Evolutionary conservation across 106 monocot genomes (phyloP).

Genomic region (Amphibolis antarctica): DNA sequence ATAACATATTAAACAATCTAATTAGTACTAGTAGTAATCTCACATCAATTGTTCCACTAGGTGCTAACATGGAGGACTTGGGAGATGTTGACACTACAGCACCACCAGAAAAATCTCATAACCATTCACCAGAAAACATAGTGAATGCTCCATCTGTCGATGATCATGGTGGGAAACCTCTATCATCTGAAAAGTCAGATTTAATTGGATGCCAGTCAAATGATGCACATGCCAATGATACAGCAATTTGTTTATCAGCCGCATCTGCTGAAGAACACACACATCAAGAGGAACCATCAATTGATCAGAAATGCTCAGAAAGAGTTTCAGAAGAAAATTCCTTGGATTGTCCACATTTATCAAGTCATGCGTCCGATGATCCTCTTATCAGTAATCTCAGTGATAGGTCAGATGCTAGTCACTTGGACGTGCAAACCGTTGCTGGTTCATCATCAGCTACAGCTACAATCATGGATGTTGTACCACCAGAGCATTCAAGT

Average conservation of each 20-base stretch:
- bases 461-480: neutral
- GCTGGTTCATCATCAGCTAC: neutral
- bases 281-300: neutral
- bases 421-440: slow-evolving; percentile 4
- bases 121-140: slow-evolving; percentile 12
- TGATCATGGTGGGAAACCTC: slow-evolving; percentile 14
- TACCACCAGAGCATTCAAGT: neutral
- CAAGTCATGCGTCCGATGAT: neutral
- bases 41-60: slow-evolving; percentile 9
- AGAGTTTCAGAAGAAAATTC: neutral
- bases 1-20: slow-evolving; percentile 20
- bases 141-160: neutral
- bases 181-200: neutral
- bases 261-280: neutral
- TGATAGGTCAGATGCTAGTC: neutral
- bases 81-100: slow-evolving; percentile 4
- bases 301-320: neutral
- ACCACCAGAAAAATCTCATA: slow-evolving; percentile 10
- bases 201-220: neutral
- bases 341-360: neutral
- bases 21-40: slow-evolving; percentile 18
- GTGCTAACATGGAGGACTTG: slow-evolving; percentile 9
- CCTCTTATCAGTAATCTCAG: neutral
- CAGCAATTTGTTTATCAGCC: slow-evolving; percentile 5
- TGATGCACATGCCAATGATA: slow-evolving; percentile 5